Evolutionary conservation across 371 early-diverging fungal species (phyloP).

Genomic region (Encephalitozoon hellem): DNA sequence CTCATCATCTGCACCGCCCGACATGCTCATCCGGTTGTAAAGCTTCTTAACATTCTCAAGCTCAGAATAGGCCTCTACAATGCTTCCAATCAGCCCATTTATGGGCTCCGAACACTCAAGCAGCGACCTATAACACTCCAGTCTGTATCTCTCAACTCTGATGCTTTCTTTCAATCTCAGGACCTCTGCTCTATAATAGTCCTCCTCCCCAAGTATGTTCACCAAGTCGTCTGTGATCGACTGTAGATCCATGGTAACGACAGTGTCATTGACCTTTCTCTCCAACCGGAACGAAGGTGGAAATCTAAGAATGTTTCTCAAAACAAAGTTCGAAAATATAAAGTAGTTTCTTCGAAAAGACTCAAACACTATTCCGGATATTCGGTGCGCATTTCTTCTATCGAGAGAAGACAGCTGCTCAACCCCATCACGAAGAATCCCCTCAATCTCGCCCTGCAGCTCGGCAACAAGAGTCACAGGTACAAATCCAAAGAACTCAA

Average conservation of each 20-base stretch:
- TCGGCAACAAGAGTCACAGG: slow-evolving; percentile 52
- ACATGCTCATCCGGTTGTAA: neutral
- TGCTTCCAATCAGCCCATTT: neutral
- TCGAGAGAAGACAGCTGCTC: neutral
- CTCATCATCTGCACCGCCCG: neutral
- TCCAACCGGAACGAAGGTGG: slow-evolving; percentile 54
- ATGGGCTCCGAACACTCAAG: neutral
- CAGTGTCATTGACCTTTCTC: slow-evolving; percentile 44
- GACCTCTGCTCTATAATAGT: neutral
- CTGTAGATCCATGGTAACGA: slow-evolving; percentile 13
- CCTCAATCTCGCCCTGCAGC: slow-evolving; percentile 35
- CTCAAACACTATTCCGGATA: slow-evolving; percentile 19
- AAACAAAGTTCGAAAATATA: slow-evolving; percentile 57
- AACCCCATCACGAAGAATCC: neutral
- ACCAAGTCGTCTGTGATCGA: slow-evolving; percentile 12
- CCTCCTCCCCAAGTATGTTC: neutral
- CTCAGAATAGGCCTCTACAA: neutral
- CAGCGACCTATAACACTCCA: neutral
- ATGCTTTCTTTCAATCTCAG: neutral
- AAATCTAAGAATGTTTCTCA: slow-evolving; percentile 57
- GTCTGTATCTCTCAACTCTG: neutral
- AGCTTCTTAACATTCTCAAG: neutral
- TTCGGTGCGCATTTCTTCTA: neutral
- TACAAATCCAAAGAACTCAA: slow-evolving; percentile 59
- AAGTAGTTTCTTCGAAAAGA: slow-evolving; percentile 50